Conservation (phyloP, 306 rosid species). For the Carpinus viminea region DNA sequence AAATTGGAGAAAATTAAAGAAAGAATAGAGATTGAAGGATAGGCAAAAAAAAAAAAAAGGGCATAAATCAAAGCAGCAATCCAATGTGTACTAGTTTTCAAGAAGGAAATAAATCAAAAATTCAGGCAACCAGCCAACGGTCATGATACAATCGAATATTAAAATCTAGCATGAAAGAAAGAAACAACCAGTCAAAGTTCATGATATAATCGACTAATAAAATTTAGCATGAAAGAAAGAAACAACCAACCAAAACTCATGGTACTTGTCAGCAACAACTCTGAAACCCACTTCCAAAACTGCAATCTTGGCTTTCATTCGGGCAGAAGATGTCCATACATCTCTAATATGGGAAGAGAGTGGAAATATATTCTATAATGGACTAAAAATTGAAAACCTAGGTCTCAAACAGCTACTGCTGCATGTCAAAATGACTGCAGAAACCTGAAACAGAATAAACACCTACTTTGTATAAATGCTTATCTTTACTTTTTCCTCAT, state of each 20-base stretch:
- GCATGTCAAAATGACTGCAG: background rate
- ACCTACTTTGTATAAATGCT: too few relatives aligned
- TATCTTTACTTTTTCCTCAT: too few relatives aligned
- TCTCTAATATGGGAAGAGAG: background rate
- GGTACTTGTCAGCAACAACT: background rate
- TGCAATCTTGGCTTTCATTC: background rate
- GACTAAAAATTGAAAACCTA: background rate
- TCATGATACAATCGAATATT: background rate
- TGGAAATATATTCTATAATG: background rate
- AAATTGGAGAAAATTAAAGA: constrained; percentile 19
- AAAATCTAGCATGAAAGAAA: too few relatives aligned
- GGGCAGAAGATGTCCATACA: background rate
- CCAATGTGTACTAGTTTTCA: constrained; percentile 20
- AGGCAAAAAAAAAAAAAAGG: background rate
- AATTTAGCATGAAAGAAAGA: too few relatives aligned
- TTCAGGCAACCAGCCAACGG: background rate
- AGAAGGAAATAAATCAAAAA: background rate
- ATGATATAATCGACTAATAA: too few relatives aligned
- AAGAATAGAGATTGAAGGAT: background rate
- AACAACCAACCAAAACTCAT: constrained; percentile 2
- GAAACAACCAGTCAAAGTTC: constrained; percentile 1
- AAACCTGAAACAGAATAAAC: too few relatives aligned
- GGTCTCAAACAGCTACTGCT: background rate
- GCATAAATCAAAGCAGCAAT: constrained; percentile 25
- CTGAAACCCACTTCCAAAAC: background rate